phyloP scores from a whole-genome alignment of 1,284 basidiomycete species.

The Puccinia horiana region DNA sequence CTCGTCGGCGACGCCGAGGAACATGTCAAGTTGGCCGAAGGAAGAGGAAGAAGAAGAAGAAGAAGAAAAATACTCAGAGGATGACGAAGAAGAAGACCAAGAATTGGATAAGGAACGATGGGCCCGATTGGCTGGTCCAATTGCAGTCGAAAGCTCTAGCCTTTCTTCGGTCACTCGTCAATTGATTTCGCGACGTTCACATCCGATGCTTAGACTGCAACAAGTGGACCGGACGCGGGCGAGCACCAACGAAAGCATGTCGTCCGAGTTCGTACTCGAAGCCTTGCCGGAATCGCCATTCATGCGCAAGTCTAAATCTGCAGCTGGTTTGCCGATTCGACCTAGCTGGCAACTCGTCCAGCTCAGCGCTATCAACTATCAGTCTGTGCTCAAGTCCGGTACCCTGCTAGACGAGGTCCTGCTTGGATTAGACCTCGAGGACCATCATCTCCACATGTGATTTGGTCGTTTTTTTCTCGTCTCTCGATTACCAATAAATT shows the following conservation, averaged over 20 bases:
- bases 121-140: slow-evolving; percentile 1
- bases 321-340: neutral
- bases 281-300: neutral
- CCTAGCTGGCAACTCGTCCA: slow-evolving; percentile 29
- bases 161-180: neutral
- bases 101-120: neutral
- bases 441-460: neutral
- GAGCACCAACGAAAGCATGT: neutral
- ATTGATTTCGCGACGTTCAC: neutral
- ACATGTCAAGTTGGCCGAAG: neutral
- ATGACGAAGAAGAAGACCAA: neutral
- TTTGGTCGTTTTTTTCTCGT: neutral
- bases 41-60: neutral
- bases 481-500: neutral
- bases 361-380: slow-evolving; percentile 5
- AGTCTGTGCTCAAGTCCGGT: slow-evolving; percentile 15
- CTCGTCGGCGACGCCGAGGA: neutral
- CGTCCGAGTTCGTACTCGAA: neutral
- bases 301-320: slow-evolving; percentile 10
- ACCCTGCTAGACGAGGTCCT: slow-evolving; percentile 7
- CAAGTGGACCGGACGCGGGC: neutral
- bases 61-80: neutral
- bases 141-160: neutral
- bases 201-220: neutral
- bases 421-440: neutral